Base-by-base conservation (phyloP, 75 land plant genomes). In the Selaginella tamariscina region DNA sequence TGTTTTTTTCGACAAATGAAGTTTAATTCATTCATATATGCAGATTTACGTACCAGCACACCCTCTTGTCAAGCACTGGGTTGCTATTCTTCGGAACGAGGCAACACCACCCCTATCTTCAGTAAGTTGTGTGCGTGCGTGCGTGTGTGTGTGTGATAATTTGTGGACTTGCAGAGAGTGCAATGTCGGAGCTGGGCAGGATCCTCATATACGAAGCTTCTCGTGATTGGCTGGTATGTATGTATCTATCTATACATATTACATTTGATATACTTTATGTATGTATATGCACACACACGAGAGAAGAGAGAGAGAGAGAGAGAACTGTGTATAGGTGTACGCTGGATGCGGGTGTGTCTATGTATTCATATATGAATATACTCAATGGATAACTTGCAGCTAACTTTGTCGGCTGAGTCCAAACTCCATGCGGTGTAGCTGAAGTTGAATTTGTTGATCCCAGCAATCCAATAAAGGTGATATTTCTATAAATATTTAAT, bases 141-240 rank as follows among this genome's bases (percentile, higher is more conserved):
- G n/a, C n/a, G n/a, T n/a, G n/a, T n/a, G n/a, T n/a, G n/a, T n/a
- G n/a, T n/a, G n/a, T n/a, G n/a, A n/a, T n/a, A n/a, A n/a, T n/a
- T n/a, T n/a, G n/a, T n/a, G n/a, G n/a, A n/a, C 15, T 59, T n/a
- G 62, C 62, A 59, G 62, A 59, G 62, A 87, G 77, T 79, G 98
- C 98, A 0, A 82, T 94, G 86, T 87, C 91, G 31, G 98, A 94
- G 77, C 83, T 94, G 28, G 98, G 98, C 24, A 87, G 98, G 72
- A 69, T 91, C 66, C 86, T 94, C 24, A 85, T 94, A 23, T 94
- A 94, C 65, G 98, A 94, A 75, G 98, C 98, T 59, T 90, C 98
- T n/a, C 84, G 96, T 56, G 96, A 94, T 78, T 94, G 98, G 91
- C 76, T 89, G 98, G 98, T 93, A 49, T 85, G 83, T 80, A 75